Evolutionary conservation across 1,284 basidiomycete species (phyloP), one percentile per base, ranked within the genome.

Genomic region (Vanrija sp.): DNA sequence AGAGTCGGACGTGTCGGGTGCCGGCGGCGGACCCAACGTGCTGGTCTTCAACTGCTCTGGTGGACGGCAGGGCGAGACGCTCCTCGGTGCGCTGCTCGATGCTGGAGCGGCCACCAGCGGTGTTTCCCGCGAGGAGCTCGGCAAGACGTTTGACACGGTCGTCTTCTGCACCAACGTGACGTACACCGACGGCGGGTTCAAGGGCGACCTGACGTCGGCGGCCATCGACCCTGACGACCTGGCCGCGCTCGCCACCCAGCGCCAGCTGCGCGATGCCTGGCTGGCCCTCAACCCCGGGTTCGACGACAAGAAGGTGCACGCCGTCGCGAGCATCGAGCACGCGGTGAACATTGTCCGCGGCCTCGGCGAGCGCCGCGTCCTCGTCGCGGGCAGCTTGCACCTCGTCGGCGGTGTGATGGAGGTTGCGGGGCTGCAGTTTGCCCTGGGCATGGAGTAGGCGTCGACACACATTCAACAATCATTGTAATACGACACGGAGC

Each of bases 141-240:
- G 44, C 48, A 68, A 24, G 78, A 81, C 47, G 65, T 97, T 98
- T 68, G 82, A 89, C 68, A 81, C 84, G 45, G 89, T 92, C 57
- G 83, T 97, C 52, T 98, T 99, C 75, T 98, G 93, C 75, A 87
- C 93, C 23, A 99, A 98, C 72, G 87, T 94, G 41, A 98, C 96
- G 0, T 98, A 94, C 67, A 81, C 84, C 1, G 84, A 88, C 63
- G 95, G 96, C 1, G 80, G 81, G 37, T 97, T 86, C 73, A 96
- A 95, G 76, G 87, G 89, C 53, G 89, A 94, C 71, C 77, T 95
- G 22, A 85, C 85, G 4, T 83, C 85, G 2, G 79, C 83, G 18
- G 82, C 85, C 0, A 82, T 87, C 45, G 78, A 85, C 52, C 80
- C 83, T 4, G 77, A 80, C 16, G 85, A 89, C 54, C 79, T 88